Base-by-base conservation (phyloP, 2,329 filamentous ascomycete genomes). In the Grosmannia huntii region DNA sequence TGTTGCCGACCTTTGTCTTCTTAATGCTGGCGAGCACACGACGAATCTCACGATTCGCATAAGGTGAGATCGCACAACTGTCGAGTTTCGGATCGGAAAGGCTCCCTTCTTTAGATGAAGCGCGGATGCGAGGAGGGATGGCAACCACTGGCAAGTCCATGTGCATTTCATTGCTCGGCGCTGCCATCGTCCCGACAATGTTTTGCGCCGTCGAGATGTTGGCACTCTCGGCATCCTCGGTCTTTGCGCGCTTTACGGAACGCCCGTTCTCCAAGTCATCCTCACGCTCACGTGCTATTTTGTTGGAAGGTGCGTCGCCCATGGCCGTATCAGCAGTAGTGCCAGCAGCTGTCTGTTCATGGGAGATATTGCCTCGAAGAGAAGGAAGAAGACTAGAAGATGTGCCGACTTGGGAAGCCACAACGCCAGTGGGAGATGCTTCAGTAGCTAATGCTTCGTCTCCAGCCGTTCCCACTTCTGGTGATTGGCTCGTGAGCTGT, bases 241-340 rank as follows among this genome's bases (percentile, higher is more conserved):
- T 87, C 72, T 85, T 92, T 44, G 88, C 83, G 28, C 91, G 85
- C 75, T 96, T 96, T 1, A 90, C 81, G 19, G 82, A 81, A 57
- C 86, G 90, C 62, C 89, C 81, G 12, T 76, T 75, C 16, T 73
- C 73, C 1, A 75, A 75, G 62, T 95, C 90, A 5, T 90, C 85
- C 60, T 95, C 90, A 16, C 91, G 85, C 64, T 85, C 86, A 12
- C 89, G 84, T 1, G 89, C 78, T 14, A 86, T 68, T 71, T 91
- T 92, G 41, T 73, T 72, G 1, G 74, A 73, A 0, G 78, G 74
- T 1, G 66, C 67, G 36, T 75, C 74, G 5, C 68, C 69, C 71
- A 77, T 75, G 64, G 68, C 73, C 0, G 70, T 70, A 58, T 76
- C 70, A n/a, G 65, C 68, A 2, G 68, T 69, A 31, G 65, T 65